Base-by-base conservation (phyloP, 2,329 filamentous ascomycete species). In the Podosphaera aphanis region DNA sequence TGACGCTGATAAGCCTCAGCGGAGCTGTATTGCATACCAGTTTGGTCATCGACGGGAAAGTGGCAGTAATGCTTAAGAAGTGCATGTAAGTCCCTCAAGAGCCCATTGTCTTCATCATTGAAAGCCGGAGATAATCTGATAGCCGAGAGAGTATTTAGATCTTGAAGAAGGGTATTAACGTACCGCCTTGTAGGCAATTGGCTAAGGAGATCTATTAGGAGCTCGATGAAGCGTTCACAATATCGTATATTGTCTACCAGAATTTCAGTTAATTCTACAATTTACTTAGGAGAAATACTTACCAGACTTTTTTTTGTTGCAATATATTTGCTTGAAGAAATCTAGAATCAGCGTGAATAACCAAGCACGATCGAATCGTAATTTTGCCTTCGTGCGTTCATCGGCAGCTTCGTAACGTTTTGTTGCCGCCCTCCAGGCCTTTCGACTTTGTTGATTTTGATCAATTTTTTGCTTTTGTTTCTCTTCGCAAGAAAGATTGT, bases 321-420 rank as follows among this genome's bases (percentile, higher is more conserved):
- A 65, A 58, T 92, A 83, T 8, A 94, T 63, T 46, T 79, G 67
- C 49, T 76, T 70, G 25, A 93, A 59, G 55, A 95, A 94, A 56
- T 93, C 81, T 27, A 94, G 63, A 0, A 90, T 66, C 53, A 95
- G 68, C 2, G 83, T 79, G 58, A 85, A 93, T 10, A 98, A 69
- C 92, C 90, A 98, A 39, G 83, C 82, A 46, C 92, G 74, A 62
- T 98, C 90, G 54, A 98, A 94, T 20, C 82, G 77, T 52, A 95
- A 65, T 46, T 79, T 76, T 15, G 80, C 77, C 59, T 94, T 85
- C 0, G 73, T 73, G 3, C 69, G 63, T 49, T 88, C 81, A 59
- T 95, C 88, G 44, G 81, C 83, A 33, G 80, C 76, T 49, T 95
- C 86, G 54, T 82, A 94, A 51, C 86, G 73, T 64, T 93, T 94